Evolutionary conservation across 495 filamentous ascomycete species (phyloP), one percentile per base, ranked within the genome.

Genomic region (Amorphotheca resinae): DNA sequence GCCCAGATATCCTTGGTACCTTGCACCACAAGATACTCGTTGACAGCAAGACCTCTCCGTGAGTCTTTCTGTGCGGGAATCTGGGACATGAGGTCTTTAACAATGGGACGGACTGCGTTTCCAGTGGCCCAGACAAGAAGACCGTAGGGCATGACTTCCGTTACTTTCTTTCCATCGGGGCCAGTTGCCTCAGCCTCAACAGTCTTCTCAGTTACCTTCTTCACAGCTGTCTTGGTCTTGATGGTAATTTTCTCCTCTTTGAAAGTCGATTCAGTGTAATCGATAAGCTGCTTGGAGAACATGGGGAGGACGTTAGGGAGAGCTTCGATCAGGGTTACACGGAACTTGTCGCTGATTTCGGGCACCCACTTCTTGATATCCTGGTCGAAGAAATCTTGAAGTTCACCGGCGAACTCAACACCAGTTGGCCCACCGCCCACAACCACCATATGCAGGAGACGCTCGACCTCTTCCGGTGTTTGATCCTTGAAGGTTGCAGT

Each of bases 211-310:
- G 85, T 93, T 41, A 99, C 91, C 46, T 82, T 85, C 70, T 95
- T 96, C 58, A 99, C 91, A 80, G 93, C 88, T 37, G 91, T 99
- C 77, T 99, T 99, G 46, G 91, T 93, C 61, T 79, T 81, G 67
- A 99, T 89, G 44, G 81, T 77, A 58, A 99, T 99, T 53, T 84
- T 84, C 66, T 96, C 89, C 70, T 96, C 93, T 66, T 93, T 91
- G 74, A 99, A 94, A 42, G 88, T 93, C 60, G 84, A 86, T 66
- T 96, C 93, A 50, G 93, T 96, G 70, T 96, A 99, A 59, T 99
- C 89, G 63, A 96, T 96, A 51, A 99, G 71, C 60, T 94, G 84
- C 73, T 96, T 96, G 61, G 87, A 94, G 74, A 99, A 99, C 80
- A 86, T 91, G 54, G 91, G 91, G 26, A 98, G 76, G 26, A 96